Conservation (phyloP, 805 yeast genomes). For the Yarrowia porcina region DNA sequence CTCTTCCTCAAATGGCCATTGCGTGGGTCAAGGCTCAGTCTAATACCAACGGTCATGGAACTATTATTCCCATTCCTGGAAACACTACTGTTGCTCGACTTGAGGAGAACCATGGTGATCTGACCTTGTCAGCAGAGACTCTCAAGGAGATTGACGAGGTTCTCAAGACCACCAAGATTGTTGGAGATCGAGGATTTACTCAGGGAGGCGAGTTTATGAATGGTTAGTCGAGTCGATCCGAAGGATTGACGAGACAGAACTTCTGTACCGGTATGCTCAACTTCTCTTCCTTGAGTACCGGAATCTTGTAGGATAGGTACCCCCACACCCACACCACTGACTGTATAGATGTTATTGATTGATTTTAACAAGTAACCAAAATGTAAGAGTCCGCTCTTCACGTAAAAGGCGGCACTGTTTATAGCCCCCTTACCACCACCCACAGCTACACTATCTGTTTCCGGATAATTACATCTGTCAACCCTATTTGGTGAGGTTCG, state of each 20-base stretch:
- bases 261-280: too few relatives aligned
- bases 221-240: too few relatives aligned
- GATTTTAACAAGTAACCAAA: not conserved
- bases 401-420: too few relatives aligned
- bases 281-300: too few relatives aligned
- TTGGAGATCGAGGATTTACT: conserved; percentile 49
- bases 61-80: conserved; percentile 77
- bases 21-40: conserved; percentile 57
- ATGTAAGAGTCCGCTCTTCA: not conserved
- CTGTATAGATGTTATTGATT: not conserved
- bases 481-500: not conserved
- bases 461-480: conserved; percentile 2
- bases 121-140: conserved; percentile 53
- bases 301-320: too few relatives aligned
- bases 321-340: not conserved
- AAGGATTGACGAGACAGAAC: too few relatives aligned
- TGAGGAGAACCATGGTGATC: conserved; percentile 51
- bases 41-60: conserved; percentile 43
- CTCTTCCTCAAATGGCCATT: conserved; percentile 66
- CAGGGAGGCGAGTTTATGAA: conserved; percentile 14
- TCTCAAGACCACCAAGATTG: conserved; percentile 44
- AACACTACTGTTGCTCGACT: conserved; percentile 60
- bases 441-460: not conserved
- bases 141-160: conserved; percentile 51
- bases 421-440: too few relatives aligned